Evolutionary conservation across 1,139 yeast species (phyloP).

Genomic region (Saccharomyces hybrid): DNA sequence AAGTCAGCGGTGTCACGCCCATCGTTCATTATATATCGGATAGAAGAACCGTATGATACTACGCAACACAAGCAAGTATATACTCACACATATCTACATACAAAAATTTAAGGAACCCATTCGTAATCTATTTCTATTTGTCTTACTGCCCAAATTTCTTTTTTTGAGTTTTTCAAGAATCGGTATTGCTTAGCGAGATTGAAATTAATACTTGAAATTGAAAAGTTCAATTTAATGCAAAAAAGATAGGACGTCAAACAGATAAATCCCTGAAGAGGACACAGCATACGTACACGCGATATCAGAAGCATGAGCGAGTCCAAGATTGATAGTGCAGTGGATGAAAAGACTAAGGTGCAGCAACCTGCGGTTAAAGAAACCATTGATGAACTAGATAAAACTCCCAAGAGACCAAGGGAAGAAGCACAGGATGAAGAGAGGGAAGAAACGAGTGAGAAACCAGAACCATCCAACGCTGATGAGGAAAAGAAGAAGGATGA

Average conservation of each 20-base stretch:
- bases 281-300: background rate
- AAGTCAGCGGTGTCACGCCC: conserved; percentile 79
- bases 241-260: too few species aligned
- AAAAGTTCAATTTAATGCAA: background rate
- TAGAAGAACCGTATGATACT: conserved; percentile 54
- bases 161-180: too few species aligned
- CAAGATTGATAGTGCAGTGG: background rate
- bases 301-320: background rate
- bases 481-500: conserved; percentile 8
- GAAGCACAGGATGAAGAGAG: conserved; percentile 1
- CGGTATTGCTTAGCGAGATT: background rate
- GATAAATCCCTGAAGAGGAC: too few species aligned
- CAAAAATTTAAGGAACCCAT: background rate
- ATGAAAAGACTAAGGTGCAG: background rate
- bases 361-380: background rate
- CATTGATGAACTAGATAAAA: background rate
- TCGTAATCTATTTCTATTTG: background rate
- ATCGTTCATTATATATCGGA: conserved; percentile 81
- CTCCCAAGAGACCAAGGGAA: conserved; percentile 1
- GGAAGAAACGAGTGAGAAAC: conserved; percentile 3
- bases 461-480: background rate
- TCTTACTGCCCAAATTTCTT: too few species aligned
- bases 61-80: too few species aligned
- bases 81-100: too few species aligned
- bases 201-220: background rate